Base-by-base conservation (phyloP, 768 basidiomycete genomes). In the Pisolithus microcarpus region DNA sequence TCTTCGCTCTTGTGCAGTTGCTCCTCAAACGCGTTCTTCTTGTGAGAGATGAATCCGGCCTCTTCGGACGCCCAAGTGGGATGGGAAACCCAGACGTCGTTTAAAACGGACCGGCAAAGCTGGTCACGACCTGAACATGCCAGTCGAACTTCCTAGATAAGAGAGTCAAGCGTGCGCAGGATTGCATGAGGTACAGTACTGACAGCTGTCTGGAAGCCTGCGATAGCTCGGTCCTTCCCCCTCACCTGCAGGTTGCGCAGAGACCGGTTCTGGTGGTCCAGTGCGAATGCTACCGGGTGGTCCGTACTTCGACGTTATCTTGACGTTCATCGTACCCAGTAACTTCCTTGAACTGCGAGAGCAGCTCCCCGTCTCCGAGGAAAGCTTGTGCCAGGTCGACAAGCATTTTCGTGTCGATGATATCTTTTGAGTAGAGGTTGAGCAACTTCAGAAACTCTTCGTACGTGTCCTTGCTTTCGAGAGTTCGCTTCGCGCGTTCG, bases 51-150 rank as follows among this genome's bases (percentile, higher is more conserved):
- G 59, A 96, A 96, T 9, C 91, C 93, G 1, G 93, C 82, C 63
- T 95, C 93, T 65, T 98, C 95, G 19, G 92, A 94, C 8, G 92
- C 92, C 91, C 93, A 96, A 1, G 93, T 95, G 3, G 96, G 95
- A 66, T 98, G 95, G 13, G 95, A 96, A 10, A 98, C 92, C 95
- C 96, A 98, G 57, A 86, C 81, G 62, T 98, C 94, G 64, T 99
- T 99, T 43, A 99, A 78, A 26, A 99, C 93, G 26, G 91, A 92
- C 65, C 93, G 89, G 64, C 90, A 94, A 50, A 97, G 84, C 55
- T 91, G 82, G 60, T 97, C 94, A 26, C 96, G 84, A 10, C 89
- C 94, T 3, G 96, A 96, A 65, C 96, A 98, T 24, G 91, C 88
- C 18, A 97, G 70, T 38, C 80, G 77, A 56, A 86, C 80, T 72